phyloP scores from a whole-genome alignment of 176 grass and related monocot genomes.

The Avena sativa region DNA sequence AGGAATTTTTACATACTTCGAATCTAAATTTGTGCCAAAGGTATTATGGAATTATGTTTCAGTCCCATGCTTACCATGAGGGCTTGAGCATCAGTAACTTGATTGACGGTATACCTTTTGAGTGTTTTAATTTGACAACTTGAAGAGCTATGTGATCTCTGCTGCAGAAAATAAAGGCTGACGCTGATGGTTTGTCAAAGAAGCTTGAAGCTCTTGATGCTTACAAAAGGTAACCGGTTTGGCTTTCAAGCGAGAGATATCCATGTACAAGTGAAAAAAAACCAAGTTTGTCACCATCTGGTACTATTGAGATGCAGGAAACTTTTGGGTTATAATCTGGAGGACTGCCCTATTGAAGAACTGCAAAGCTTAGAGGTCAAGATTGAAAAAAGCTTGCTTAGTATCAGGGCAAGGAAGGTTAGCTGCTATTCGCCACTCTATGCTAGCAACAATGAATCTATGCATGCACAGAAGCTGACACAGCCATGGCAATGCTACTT shows the following conservation, averaged over 20 bases:
- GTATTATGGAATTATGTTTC: slow-evolving; percentile 5
- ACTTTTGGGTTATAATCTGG: slow-evolving; percentile 63
- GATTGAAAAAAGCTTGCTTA: slow-evolving; percentile 57
- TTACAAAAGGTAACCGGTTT: slow-evolving; percentile 55
- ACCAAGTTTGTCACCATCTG: not conserved
- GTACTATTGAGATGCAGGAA: slow-evolving; percentile 52
- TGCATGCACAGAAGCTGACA: slow-evolving; percentile 15
- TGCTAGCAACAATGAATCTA: not conserved
- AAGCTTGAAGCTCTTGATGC: slow-evolving; percentile 69
- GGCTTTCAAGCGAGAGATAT: not conserved
- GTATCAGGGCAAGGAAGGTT: slow-evolving; percentile 68
- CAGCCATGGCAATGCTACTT: not conserved
- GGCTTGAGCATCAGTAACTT: not conserved
- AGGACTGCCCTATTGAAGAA: slow-evolving; percentile 67
- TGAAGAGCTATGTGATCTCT: not conserved
- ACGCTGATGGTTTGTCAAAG: slow-evolving; percentile 56
- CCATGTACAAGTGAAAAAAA: not conserved
- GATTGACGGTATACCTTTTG: slow-evolving; percentile 11
- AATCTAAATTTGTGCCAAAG: not conserved
- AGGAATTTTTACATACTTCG: not conserved
- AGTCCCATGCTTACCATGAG: not conserved
- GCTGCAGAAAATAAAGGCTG: slow-evolving; percentile 66
- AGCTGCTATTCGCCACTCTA: not conserved
- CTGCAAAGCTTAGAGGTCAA: slow-evolving; percentile 59
- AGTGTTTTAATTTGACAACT: not conserved